phyloP scores from a whole-genome alignment of 495 filamentous ascomycete species.

The Aspergillus leporis region DNA sequence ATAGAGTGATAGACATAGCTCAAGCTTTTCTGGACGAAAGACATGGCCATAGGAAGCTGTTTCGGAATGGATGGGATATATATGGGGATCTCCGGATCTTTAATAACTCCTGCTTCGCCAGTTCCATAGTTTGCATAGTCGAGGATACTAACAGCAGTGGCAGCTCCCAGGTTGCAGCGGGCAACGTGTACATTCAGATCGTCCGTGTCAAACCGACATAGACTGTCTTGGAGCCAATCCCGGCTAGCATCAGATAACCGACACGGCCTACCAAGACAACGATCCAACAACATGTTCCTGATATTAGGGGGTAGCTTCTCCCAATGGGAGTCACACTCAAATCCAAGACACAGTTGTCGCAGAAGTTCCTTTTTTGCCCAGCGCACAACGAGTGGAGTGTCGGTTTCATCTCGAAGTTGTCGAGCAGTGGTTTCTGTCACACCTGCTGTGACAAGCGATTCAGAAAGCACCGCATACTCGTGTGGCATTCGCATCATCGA shows the following conservation, averaged over 20 bases:
- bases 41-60: slow-evolving; percentile 24
- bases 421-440: slow-evolving; percentile 39
- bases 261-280: slow-evolving; percentile 38
- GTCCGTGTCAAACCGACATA: slow-evolving; percentile 39
- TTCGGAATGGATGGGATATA: slow-evolving; percentile 37
- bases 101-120: slow-evolving; percentile 31
- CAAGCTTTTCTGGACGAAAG: slow-evolving; percentile 30
- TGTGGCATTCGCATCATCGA: slow-evolving; percentile 50
- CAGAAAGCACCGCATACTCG: slow-evolving; percentile 49
- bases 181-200: slow-evolving; percentile 39
- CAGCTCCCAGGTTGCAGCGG: slow-evolving; percentile 44
- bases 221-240: slow-evolving; percentile 36
- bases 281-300: slow-evolving; percentile 34
- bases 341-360: slow-evolving; percentile 43
- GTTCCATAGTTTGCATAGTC: slow-evolving; percentile 40
- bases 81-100: slow-evolving; percentile 29
- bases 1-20: slow-evolving; percentile 42
- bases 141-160: slow-evolving; percentile 39
- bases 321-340: slow-evolving; percentile 45
- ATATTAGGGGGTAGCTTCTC: slow-evolving; percentile 40
- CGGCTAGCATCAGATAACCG: slow-evolving; percentile 27
- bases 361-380: slow-evolving; percentile 49
- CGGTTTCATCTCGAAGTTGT: slow-evolving; percentile 38
- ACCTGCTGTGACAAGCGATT: slow-evolving; percentile 46
- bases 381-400: slow-evolving; percentile 31